Percentiles rank a stretch among this genome's conserved stretches.
Conservation (phyloP, 495 filamentous ascomycete species). For the Xylaria cubensis region DNA sequence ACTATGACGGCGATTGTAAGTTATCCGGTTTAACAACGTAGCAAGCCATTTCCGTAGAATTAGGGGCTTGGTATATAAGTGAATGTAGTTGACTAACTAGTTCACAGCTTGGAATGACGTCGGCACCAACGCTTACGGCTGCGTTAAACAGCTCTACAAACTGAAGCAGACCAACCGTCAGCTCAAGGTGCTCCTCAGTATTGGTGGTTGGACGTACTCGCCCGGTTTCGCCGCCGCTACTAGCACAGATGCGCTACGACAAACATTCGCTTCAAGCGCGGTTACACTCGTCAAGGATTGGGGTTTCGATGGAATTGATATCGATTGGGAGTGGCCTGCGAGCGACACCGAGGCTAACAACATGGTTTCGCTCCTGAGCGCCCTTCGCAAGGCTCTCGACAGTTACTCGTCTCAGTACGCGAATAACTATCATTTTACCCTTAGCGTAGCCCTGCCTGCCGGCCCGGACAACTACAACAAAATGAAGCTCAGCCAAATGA, state of each 20-base stretch:
- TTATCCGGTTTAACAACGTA: not conserved
- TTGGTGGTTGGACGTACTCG: constrained; percentile 92
- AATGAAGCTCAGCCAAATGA: constrained; percentile 69
- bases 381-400: constrained; percentile 69
- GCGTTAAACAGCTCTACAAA: constrained; percentile 84
- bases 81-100: constrained; percentile 25
- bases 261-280: constrained; percentile 70
- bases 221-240: constrained; percentile 75
- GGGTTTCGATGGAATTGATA: constrained; percentile 56
- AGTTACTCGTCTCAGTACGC: constrained; percentile 60
- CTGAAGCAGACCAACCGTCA: constrained; percentile 84
- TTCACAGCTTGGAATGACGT: constrained; percentile 50
- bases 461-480: constrained; percentile 71
- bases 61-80: not conserved
- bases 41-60: not conserved
- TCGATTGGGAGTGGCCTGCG: constrained; percentile 64
- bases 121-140: constrained; percentile 78
- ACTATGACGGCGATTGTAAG: constrained; percentile 64
- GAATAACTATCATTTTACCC: constrained; percentile 65
- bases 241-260: constrained; percentile 58
- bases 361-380: constrained; percentile 73
- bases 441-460: constrained; percentile 73
- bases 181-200: constrained; percentile 84
- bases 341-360: constrained; percentile 68
- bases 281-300: constrained; percentile 69